phyloP scores from a whole-genome alignment of 2,329 filamentous ascomycete species.

The Ophiognomonia clavigignenti-juglandacearum region DNA sequence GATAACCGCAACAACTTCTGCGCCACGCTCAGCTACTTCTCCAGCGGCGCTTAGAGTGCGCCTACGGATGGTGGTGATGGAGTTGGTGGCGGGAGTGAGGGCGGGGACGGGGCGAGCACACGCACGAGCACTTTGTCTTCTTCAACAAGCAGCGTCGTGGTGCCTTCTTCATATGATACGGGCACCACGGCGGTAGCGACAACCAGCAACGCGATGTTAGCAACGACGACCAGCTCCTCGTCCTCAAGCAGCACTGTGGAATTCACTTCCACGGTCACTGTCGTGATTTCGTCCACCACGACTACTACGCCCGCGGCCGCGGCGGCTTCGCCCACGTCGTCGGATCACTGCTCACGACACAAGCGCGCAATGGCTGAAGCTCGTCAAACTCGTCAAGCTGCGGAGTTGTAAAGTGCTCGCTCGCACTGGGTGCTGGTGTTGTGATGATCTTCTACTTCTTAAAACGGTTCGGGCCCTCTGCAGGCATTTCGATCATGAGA shows the following conservation, averaged over 20 bases:
- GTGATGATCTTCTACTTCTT: no score
- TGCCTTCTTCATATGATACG: no score
- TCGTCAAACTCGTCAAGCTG: no score
- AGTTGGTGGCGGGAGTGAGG: background rate
- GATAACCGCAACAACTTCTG: conserved; percentile 65
- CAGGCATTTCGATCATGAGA: no score
- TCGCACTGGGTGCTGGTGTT: no score
- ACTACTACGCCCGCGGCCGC: background rate
- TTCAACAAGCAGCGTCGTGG: background rate
- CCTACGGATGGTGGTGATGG: background rate
- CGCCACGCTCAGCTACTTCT: conserved; percentile 53
- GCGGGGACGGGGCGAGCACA: background rate
- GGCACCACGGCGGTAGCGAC: no score
- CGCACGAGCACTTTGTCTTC: background rate
- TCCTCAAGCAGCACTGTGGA: background rate
- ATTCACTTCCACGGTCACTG: background rate
- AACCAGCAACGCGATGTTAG: no score
- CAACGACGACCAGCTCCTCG: no score
- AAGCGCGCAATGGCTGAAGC: no score
- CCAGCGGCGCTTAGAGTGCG: conserved; percentile 17
- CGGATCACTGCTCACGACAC: no score
- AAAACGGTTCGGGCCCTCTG: no score
- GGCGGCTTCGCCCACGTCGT: background rate
- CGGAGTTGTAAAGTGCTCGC: no score
- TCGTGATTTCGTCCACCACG: background rate